Base-by-base conservation (phyloP, 495 filamentous ascomycete species). In the Aspergillus heteromorphus region DNA sequence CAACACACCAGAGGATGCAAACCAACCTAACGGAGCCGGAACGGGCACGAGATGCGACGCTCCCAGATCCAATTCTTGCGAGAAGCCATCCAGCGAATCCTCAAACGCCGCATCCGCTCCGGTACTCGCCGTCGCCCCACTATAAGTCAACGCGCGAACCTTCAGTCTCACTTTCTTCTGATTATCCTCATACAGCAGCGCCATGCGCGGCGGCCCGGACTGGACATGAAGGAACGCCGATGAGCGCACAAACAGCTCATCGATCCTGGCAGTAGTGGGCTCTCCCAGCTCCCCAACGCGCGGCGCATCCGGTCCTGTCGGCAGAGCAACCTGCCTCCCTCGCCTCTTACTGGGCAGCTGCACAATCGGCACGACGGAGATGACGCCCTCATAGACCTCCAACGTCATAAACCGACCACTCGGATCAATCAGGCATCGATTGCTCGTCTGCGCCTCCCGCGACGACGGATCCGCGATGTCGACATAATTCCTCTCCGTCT, bases 41-140 rank as follows among this genome's bases (percentile, higher is more conserved):
- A 98, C 83, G 0, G 93, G 91, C 63, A 98, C 95, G 6, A 98
- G 67, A 68, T 95, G 83, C 20, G 80, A 84, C 5, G 90, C 84
- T 16, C 88, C 89, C 0, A 83, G 62, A 58, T 95, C 89, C 19
- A 88, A 64, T 38, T 90, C 81, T 20, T 84, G 82, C 14, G 70
- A 68, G 51, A 75, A 72, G 45, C 65, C 71, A 42, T 77, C 71
- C 4, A 75, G 21, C 11, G 27, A 65, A 36, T 82, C 69, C 34
- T 75, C 74, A 41, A 87, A 73, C 11, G 79, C 77, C 31, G 78
- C 79, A 41, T 74, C 75, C 5, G 74, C 72, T 5, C 65, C 56
- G n/a, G 74, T 71, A 40, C 70, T 76, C 48, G 66, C 58, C 16
- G 74, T 73, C 10, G 71, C 74, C 29, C 76, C 58, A 17, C 64